A percentile compares a stretch with the other conserved stretches of the same genome.
Conservation (phyloP, 225 moss, liverwort and hornwort species). For the Pseudoscleropodium purum region DNA sequence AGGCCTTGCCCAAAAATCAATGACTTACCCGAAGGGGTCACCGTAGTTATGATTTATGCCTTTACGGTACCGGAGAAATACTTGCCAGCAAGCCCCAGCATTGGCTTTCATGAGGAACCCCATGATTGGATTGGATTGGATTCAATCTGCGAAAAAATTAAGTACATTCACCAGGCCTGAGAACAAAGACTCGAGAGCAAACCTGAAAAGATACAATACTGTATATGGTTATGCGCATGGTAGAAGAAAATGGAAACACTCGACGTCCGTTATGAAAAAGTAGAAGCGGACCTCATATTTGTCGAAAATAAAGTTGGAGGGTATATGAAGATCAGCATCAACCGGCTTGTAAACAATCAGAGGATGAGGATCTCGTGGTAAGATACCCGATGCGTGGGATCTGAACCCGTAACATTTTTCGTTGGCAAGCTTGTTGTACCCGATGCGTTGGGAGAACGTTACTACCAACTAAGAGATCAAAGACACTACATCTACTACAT, state of each 20-base stretch:
- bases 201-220: too few relatives aligned
- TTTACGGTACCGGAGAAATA: slow-evolving; percentile 76
- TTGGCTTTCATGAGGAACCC: slow-evolving; percentile 35
- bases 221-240: not conserved
- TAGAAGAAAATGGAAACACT: not conserved
- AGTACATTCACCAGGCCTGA: not conserved
- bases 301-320: slow-evolving; percentile 76
- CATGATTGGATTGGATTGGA: slow-evolving; percentile 60
- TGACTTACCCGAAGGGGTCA: slow-evolving; percentile 80
- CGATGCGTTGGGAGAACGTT: slow-evolving; percentile 2
- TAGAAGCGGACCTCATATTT: slow-evolving; percentile 69
- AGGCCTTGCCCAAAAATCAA: not conserved
- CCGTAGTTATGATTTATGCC: slow-evolving; percentile 82
- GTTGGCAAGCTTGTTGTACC: slow-evolving; percentile 83
- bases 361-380: slow-evolving; percentile 83
- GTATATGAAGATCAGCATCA: slow-evolving; percentile 84
- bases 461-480: too few relatives aligned
- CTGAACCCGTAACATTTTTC: slow-evolving; percentile 89
- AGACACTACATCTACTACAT: not conserved
- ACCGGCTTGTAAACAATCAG: slow-evolving; percentile 87
- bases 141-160: slow-evolving; percentile 53
- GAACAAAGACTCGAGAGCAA: not conserved
- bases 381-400: slow-evolving; percentile 65
- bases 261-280: not conserved
- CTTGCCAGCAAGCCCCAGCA: slow-evolving; percentile 88